Percentiles rank a stretch among this genome's conserved stretches.
Conservation (phyloP, 495 filamentous ascomycete genomes). For the Ramalina peruviana region DNA sequence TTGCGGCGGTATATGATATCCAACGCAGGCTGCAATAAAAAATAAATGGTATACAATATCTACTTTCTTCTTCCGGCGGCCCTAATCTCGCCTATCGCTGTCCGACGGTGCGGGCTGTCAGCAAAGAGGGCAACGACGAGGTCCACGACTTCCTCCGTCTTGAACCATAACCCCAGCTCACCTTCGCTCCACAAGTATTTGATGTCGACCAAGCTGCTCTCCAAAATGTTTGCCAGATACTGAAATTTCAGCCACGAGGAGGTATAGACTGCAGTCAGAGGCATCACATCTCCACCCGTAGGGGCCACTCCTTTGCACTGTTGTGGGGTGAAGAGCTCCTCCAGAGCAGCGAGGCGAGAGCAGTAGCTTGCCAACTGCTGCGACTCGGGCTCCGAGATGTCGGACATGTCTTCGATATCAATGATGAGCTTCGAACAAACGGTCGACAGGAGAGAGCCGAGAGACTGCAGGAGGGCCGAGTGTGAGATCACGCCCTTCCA, state of each 20-base stretch:
- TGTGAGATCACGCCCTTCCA: conserved; percentile 75
- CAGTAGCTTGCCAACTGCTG: conserved; percentile 63
- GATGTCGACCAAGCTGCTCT: conserved; percentile 81
- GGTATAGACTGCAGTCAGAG: conserved; percentile 66
- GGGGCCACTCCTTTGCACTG: conserved; percentile 6
- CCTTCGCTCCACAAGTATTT: conserved; percentile 78
- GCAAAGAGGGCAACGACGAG: conserved; percentile 82
- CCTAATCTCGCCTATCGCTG: conserved; percentile 67
- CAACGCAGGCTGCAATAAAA: too few relatives aligned
- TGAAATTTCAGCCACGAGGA: conserved; percentile 79
- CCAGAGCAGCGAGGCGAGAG: conserved; percentile 51
- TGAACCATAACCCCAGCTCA: conserved; percentile 71
- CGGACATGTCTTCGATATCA: conserved; percentile 73
- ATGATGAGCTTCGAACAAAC: conserved; percentile 66
- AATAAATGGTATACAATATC: too few relatives aligned
- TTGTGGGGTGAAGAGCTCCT: conserved; percentile 61
- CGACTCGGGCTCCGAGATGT: conserved; percentile 80
- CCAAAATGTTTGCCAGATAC: conserved; percentile 75
- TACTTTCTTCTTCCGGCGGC: conserved; percentile 6
- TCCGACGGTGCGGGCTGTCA: conserved; percentile 64
- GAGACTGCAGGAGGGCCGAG: conserved; percentile 70
- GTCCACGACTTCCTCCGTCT: conserved; percentile 71
- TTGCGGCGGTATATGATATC: too few relatives aligned
- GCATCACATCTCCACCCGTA: conserved; percentile 29
- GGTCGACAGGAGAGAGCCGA: conserved; percentile 70